Evolutionary conservation across 192 early-diverging fungal species (phyloP), one percentile per base, ranked within the genome.

Genomic region (Podila clonocystis): DNA sequence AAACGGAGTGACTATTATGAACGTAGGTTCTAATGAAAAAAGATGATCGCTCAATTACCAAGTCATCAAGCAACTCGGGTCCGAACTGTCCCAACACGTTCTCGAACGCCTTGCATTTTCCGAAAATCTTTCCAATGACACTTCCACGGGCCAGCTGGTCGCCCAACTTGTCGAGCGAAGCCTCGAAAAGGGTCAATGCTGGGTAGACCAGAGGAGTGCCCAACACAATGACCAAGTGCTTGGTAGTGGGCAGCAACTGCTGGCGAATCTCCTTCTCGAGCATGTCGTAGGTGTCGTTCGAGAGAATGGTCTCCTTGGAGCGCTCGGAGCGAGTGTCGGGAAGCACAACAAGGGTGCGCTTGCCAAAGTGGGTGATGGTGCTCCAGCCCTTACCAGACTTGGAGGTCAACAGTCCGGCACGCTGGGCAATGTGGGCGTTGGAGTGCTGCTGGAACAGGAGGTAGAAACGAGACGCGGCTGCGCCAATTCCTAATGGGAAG

Each of bases 391-490:
- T 79, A 34, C 69, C 75, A 19, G 67, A 31, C 9, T 58, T 17
- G 13, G 75, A 62, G 41, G 75, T 79, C 30, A 20, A n/a, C 65
- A 79, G 89, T 72, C 83, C 91, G 65, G 94, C 88, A 30, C 88
- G 80, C 20, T 79, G 52, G 15, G 90, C 88, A 57, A 87, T 70
- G 30, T 85, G 70, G 36, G 88, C 72, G 24, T 87, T 95, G 24
- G 92, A 88, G 71, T 95, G 93, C 4, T 91, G 92, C 85, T 97
- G 95, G 89, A 93, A 97, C 65, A 97, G 76, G 62, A 91, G 87
- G 86, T 93, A 95, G 84, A 94, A 94, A 22, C 91, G 89, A 67
- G 87, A 80, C 6, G 94, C 94, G 45, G 90, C 83, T 34, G 88
- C 83, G 74, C 88, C 90, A 64, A 95, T 73, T 9, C 76, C 86